phyloP scores from a whole-genome alignment of 2,329 filamentous ascomycete species.

The Stachybotrys elegans region DNA sequence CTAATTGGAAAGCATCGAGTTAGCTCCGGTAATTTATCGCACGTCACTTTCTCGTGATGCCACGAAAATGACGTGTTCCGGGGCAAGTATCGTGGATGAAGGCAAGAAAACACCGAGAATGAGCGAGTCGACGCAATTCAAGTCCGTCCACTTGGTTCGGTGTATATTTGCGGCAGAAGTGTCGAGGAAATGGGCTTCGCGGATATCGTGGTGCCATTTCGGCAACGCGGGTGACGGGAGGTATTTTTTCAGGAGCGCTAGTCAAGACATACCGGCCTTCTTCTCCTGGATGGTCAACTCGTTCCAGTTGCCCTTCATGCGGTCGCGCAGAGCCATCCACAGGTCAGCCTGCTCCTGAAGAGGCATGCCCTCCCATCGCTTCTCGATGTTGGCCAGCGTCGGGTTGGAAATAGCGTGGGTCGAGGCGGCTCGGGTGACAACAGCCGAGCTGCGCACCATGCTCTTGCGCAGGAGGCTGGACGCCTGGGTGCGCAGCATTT shows the following conservation, averaged over 20 bases:
- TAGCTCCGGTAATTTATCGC: too few relatives aligned
- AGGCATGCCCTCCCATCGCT: constrained; percentile 97
- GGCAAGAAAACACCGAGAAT: too few relatives aligned
- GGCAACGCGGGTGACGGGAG: constrained; percentile 22
- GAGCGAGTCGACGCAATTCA: too few relatives aligned
- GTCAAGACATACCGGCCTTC: constrained; percentile 82
- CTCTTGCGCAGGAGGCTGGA: constrained; percentile 48
- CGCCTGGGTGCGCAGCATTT: constrained; percentile 52
- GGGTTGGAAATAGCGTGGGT: constrained; percentile 97
- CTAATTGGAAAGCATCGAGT: constrained; percentile 41
- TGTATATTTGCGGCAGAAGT: too few relatives aligned
- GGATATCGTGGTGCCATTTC: neutral
- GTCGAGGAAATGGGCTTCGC: too few relatives aligned
- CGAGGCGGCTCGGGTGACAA: constrained; percentile 51
- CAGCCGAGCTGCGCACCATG: constrained; percentile 40
- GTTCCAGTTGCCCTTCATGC: constrained; percentile 97
- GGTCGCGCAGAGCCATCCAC: constrained; percentile 97
- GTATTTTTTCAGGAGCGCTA: constrained; percentile 25
- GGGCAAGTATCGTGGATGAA: too few relatives aligned
- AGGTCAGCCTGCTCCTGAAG: constrained; percentile 98
- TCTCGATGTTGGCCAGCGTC: constrained; percentile 96
- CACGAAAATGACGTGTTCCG: too few relatives aligned
- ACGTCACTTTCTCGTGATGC: too few relatives aligned
- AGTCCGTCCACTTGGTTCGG: too few relatives aligned
- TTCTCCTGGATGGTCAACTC: constrained; percentile 96